Conservation (phyloP, 495 filamentous ascomycete species). For the Oleoguttula mirabilis region DNA sequence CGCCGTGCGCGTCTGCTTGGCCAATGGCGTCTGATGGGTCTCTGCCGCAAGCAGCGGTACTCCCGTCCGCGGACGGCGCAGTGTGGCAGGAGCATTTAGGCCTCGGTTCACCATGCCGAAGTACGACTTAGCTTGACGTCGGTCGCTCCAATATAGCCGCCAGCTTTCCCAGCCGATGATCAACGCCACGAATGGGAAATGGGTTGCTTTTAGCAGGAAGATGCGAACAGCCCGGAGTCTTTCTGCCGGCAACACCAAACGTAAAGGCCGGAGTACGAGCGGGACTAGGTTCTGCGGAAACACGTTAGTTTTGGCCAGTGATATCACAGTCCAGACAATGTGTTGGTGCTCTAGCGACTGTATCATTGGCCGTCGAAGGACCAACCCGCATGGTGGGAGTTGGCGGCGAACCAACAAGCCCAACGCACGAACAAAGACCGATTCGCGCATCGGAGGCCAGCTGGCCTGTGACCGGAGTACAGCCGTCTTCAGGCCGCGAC, state of each 20-base stretch:
- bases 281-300: slow-evolving; percentile 65
- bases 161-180: slow-evolving; percentile 49
- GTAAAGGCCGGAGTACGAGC: slow-evolving; percentile 70
- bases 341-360: too few species aligned
- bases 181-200: slow-evolving; percentile 49
- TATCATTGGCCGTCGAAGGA: too few species aligned
- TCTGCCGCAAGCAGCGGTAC: not conserved
- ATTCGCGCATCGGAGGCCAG: too few species aligned
- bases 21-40: not conserved
- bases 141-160: slow-evolving; percentile 13
- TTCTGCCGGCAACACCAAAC: slow-evolving; percentile 61
- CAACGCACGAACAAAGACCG: too few species aligned
- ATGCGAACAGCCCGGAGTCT: slow-evolving; percentile 64
- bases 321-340: not conserved
- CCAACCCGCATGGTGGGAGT: too few species aligned
- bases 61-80: not conserved
- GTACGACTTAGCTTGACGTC: slow-evolving; percentile 2
- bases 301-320: not conserved
- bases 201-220: slow-evolving; percentile 60
- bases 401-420: too few species aligned
- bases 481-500: too few species aligned
- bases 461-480: too few species aligned
- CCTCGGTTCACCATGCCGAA: slow-evolving; percentile 21
- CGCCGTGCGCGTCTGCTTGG: slow-evolving; percentile 4
- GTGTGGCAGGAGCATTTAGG: slow-evolving; percentile 15